Conservation (phyloP, 1,284 basidiomycete species). For the Phylloporus sp. region DNA sequence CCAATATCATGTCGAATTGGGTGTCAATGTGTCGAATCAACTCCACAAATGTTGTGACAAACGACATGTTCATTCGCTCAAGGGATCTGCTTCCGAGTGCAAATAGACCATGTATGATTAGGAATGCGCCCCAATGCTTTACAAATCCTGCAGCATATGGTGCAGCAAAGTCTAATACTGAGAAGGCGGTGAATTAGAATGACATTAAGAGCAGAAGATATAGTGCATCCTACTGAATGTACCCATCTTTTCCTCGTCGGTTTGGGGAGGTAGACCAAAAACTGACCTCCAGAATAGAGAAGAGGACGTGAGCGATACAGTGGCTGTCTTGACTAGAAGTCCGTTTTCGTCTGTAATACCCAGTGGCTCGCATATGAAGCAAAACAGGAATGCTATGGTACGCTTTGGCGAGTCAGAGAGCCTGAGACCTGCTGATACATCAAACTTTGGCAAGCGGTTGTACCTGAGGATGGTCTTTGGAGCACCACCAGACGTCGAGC, state of each 20-base stretch:
- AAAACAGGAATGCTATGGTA: background rate
- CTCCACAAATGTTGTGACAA: conserved; percentile 10
- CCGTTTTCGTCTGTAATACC: background rate
- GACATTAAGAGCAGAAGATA: no score
- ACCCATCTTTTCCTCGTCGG: background rate
- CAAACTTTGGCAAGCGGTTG: background rate
- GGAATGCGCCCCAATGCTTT: conserved; percentile 27
- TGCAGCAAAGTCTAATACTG: conserved; percentile 28
- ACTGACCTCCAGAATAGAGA: background rate
- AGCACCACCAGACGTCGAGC: conserved; percentile 20
- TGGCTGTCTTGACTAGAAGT: background rate
- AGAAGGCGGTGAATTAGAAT: conserved; percentile 4
- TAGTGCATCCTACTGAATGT: conserved; percentile 25
- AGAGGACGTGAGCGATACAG: background rate
- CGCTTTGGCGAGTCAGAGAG: conserved; percentile 4
- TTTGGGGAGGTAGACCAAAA: conserved; percentile 2
- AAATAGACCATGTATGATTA: conserved; percentile 33
- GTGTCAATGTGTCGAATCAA: conserved; percentile 17
- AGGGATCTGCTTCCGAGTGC: conserved; percentile 20
- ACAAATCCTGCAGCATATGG: conserved; percentile 30
- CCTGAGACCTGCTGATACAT: background rate
- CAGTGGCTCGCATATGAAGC: background rate
- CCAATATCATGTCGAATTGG: conserved; percentile 18
- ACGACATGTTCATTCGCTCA: conserved; percentile 8
- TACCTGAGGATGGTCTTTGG: conserved; percentile 22